These are phyloP conservation scores for Beauveria sp. DNA, from an alignment of 2,329 filamentous ascomycete species.

Conservation along the genomic window DNA sequence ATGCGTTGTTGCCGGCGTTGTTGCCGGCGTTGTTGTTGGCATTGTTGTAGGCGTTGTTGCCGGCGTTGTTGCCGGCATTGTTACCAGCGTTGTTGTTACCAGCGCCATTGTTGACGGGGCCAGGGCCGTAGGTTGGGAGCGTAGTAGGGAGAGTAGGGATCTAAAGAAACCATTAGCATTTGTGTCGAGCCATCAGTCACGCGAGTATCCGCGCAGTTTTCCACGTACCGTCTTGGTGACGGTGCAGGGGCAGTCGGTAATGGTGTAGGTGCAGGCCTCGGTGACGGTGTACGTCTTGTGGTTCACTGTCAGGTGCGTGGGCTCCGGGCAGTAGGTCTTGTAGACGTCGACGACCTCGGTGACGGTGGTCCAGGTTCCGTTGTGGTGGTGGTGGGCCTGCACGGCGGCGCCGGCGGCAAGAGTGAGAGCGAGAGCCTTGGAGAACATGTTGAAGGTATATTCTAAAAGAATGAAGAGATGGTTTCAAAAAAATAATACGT, in stretches of 20 bases:
- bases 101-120: not conserved
- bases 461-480: too few species aligned
- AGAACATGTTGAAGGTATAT: conserved; percentile 21
- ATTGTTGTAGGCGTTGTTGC: not conserved
- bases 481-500: not conserved
- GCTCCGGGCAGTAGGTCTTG: conserved; percentile 37
- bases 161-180: conserved; percentile 18
- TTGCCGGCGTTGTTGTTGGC: not conserved
- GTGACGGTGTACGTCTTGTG: conserved; percentile 46
- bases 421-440: conserved; percentile 20
- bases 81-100: not conserved
- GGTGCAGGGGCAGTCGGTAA: conserved; percentile 49
- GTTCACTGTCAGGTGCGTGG: conserved; percentile 44
- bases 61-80: not conserved
- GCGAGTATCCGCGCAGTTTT: too few species aligned
- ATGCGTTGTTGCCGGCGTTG: not conserved
- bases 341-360: conserved; percentile 29
- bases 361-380: conserved; percentile 18
- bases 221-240: conserved; percentile 14
- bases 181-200: not conserved
- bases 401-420: conserved; percentile 19
- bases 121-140: too few species aligned
- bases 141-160: not conserved
- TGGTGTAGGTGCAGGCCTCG: conserved; percentile 45
- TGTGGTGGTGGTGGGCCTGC: not conserved